These are phyloP conservation scores for Aplosporella prunicola DNA, from an alignment of 2,329 filamentous ascomycete genomes.

Conservation along the genomic window DNA sequence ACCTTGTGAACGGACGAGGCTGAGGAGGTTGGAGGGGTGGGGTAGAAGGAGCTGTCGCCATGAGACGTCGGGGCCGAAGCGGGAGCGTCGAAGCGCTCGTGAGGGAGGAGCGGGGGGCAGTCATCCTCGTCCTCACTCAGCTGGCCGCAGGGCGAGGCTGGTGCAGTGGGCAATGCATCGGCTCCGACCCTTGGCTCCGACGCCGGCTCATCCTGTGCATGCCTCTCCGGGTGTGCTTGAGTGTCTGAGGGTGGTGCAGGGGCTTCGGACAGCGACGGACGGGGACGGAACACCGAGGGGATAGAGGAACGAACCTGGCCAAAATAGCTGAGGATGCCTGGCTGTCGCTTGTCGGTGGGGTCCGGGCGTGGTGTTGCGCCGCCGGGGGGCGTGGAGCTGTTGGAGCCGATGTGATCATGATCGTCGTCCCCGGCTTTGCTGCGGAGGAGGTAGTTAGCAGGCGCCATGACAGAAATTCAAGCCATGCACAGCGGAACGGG, in stretches of 20 bases:
- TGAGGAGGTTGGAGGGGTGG: conserved; percentile 34
- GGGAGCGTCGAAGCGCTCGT: conserved; percentile 19
- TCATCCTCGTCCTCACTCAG: conserved; percentile 13
- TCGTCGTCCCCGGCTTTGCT: conserved; percentile 48
- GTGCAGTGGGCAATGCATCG: conserved; percentile 22
- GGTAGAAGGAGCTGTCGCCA: conserved; percentile 20
- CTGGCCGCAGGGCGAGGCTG: conserved; percentile 20
- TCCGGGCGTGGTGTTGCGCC: conserved; percentile 91
- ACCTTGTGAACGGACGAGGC: conserved; percentile 27
- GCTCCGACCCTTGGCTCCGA: conserved; percentile 8
- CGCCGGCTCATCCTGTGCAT: neutral
- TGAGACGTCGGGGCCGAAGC: conserved; percentile 13
- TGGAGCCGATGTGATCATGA: conserved; percentile 67
- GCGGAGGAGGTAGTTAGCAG: conserved; percentile 27
- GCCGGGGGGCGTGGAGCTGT: conserved; percentile 77
- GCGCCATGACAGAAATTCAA: conserved; percentile 17
- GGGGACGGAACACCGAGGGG: conserved; percentile 38
- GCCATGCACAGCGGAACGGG: neutral
- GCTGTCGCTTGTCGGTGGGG: conserved; percentile 85
- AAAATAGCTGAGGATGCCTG: conserved; percentile 90
- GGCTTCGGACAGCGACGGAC: conserved; percentile 30
- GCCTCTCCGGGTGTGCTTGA: conserved; percentile 14
- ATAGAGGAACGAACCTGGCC: conserved; percentile 83
- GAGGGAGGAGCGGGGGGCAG: conserved; percentile 26
- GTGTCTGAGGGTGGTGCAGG: conserved; percentile 26